Conservation (phyloP, 169 alveolate genomes). For the Plasmodium fragile region DNA sequence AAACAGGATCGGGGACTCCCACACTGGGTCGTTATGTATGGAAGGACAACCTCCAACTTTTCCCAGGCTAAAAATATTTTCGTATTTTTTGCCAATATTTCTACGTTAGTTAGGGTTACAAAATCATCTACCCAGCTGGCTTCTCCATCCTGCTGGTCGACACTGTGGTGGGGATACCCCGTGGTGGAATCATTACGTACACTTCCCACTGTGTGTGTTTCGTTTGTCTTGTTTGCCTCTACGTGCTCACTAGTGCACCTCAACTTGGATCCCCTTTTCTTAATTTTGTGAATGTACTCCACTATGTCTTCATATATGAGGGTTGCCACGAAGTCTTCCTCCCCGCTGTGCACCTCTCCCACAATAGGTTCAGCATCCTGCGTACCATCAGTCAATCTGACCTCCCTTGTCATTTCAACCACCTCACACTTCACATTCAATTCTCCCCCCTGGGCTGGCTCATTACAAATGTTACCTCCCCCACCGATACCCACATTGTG, state of each 20-base stretch:
- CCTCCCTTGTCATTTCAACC: neutral
- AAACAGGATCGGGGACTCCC: constrained; percentile 49
- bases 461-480: neutral
- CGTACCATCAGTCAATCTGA: neutral
- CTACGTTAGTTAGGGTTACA: constrained; percentile 15
- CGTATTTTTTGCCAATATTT: constrained; percentile 28
- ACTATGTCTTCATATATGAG: constrained; percentile 47
- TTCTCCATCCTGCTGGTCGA: neutral
- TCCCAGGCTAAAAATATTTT: constrained; percentile 21
- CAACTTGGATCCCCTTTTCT: constrained; percentile 1
- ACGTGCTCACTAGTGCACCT: neutral
- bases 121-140: constrained; percentile 45
- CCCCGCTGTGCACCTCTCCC: neutral
- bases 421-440: neutral
- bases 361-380: neutral
- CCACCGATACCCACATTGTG: neutral
- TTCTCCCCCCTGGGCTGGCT: neutral
- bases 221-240: neutral
- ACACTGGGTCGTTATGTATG: constrained; percentile 36
- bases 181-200: neutral
- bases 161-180: neutral
- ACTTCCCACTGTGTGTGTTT: neutral
- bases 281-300: constrained; percentile 17
- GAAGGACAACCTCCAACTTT: constrained; percentile 9
- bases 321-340: neutral